Percentiles rank a stretch among this genome's conserved stretches.
Conservation (phyloP, 78 protist species). For the Dictyostelium citrinum region DNA sequence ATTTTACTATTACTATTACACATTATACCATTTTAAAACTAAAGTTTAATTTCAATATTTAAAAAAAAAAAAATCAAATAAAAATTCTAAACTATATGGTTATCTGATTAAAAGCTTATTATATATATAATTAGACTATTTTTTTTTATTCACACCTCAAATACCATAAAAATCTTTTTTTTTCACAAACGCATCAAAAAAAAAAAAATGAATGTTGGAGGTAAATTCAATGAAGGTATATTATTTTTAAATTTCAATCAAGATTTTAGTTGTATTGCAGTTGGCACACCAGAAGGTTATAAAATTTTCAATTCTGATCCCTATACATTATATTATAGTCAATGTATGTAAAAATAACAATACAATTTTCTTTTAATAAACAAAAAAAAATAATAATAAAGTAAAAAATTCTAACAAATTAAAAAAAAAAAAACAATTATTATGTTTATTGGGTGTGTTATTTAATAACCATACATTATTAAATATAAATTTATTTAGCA, state of each 20-base stretch:
- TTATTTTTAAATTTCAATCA: conserved; percentile 86
- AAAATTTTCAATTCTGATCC: conserved; percentile 95
- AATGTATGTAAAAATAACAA: conserved; percentile 21
- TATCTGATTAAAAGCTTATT: neutral
- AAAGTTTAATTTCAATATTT: too few relatives aligned
- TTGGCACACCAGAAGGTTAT: conserved; percentile 94
- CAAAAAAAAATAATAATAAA: too few relatives aligned
- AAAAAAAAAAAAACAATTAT: neutral
- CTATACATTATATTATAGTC: conserved; percentile 83
- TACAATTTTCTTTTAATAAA: too few relatives aligned
- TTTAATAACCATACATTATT: too few relatives aligned
- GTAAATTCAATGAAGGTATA: conserved; percentile 43
- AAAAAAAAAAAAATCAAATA: neutral
- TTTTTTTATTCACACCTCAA: neutral
- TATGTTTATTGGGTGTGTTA: too few relatives aligned
- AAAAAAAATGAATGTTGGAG: conserved; percentile 32
- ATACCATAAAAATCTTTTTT: neutral
- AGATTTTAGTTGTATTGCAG: conserved; percentile 91
- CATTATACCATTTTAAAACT: neutral
- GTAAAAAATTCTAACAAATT: neutral
- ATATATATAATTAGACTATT: neutral
- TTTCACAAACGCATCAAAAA: neutral
- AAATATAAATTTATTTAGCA: too few relatives aligned
- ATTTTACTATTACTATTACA: neutral
- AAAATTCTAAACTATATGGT: neutral